Base-by-base conservation (phyloP, 371 early-diverging fungal genomes). In the Sporodiniella umbellata region DNA sequence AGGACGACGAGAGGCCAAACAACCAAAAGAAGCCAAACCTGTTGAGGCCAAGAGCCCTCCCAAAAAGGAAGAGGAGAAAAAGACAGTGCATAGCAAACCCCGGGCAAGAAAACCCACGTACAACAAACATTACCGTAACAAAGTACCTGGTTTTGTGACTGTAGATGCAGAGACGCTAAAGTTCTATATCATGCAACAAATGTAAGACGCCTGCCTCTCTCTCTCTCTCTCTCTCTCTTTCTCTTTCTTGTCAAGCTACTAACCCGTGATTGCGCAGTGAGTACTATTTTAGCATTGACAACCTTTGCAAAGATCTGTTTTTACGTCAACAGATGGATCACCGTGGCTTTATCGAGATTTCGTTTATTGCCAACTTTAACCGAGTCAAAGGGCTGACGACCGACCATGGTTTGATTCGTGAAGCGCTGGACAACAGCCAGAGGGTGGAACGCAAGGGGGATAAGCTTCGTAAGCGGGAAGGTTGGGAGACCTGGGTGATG, bases 251-350 rank as follows among this genome's bases (percentile, higher is more conserved):
- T 30, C 30, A n/a, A n/a, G n/a, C n/a, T n/a, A n/a, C n/a, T n/a
- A n/a, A n/a, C n/a, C n/a, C n/a, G n/a, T n/a, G n/a, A n/a, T 30
- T 31, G 31, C 7, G 12, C 12, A 83, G 84, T 68, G 92, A 92
- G 53, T 90, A 92, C 70, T 97, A 97, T 78, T 96, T 96, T 56
- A 94, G 94, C 54, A 83, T 93, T 44, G 96, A 95, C 47, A 97
- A 97, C 65, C 70, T 97, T 42, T 92, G 92, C 83, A 88, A 88
- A 51, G 98, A 97, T 62, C 72, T 94, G n/a, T 96, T 82, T 66
- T 89, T 97, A 78, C 88, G 98, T 44, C 73, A 78, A 24, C 92
- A 83, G 66, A 97, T 97, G 96, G 83, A 91, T 50, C 48, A 66
- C 1, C 77, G 88, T 51, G 94, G 94, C 22, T 92, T 68, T 54